phyloP scores from a whole-genome alignment of 257 asterid species.

The Nicotiana paniculata region DNA sequence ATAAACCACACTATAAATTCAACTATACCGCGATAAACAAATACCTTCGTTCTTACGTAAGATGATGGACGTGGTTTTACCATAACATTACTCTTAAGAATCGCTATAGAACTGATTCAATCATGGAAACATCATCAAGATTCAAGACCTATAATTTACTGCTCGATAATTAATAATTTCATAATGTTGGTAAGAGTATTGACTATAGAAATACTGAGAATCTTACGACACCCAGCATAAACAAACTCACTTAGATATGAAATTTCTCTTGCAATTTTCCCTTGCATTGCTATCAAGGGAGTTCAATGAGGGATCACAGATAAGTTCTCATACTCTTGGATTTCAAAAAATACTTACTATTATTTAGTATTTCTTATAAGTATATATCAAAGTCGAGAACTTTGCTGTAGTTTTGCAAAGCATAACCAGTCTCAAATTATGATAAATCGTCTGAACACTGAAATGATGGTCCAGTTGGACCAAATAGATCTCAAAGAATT shows the following conservation, averaged over 20 bases:
- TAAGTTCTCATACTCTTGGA: not conserved
- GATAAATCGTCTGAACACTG: not conserved
- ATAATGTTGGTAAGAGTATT: not conserved
- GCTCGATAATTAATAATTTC: not conserved
- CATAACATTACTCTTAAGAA: too few relatives aligned
- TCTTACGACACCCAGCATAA: not conserved
- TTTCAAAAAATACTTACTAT: not conserved
- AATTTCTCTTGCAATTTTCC: not conserved
- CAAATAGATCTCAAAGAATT: not conserved
- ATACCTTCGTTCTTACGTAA: too few relatives aligned
- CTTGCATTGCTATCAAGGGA: not conserved
- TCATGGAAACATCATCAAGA: not conserved
- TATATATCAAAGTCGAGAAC: too few relatives aligned
- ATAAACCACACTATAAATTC: too few relatives aligned
- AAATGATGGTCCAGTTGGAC: too few relatives aligned
- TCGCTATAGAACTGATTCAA: not conserved
- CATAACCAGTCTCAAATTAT: not conserved
- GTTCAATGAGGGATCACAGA: not conserved
- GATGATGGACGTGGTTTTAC: too few relatives aligned
- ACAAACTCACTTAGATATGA: not conserved
- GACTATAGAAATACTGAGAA: not conserved
- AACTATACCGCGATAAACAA: too few relatives aligned
- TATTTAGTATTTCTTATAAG: not conserved
- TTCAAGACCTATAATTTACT: not conserved
- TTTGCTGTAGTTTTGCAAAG: not conserved